Conservation (phyloP, 495 filamentous ascomycete species). For the Daldinia vernicosa region DNA sequence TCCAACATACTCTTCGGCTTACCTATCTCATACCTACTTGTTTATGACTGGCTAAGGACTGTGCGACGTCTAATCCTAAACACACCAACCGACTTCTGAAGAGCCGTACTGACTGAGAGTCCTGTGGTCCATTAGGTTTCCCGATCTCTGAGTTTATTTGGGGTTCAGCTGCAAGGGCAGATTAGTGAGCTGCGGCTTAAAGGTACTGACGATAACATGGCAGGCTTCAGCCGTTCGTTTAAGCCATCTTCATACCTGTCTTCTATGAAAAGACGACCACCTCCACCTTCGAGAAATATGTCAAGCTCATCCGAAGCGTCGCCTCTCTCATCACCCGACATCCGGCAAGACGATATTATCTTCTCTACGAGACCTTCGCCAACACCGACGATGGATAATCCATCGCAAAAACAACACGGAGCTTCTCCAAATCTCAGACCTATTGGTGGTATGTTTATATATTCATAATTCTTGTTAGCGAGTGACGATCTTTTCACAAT, state of each 20-base stretch:
- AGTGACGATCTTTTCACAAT: not conserved
- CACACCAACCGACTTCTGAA: conserved; percentile 1
- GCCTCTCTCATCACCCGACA: conserved; percentile 42
- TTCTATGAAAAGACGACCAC: conserved; percentile 46
- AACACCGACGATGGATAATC: conserved; percentile 27
- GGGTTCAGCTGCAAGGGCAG: conserved; percentile 9
- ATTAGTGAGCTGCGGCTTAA: conserved; percentile 9
- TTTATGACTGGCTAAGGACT: not conserved
- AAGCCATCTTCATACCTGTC: conserved; percentile 51
- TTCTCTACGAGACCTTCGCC: conserved; percentile 46
- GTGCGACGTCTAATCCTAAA: not conserved
- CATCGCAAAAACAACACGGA: conserved; percentile 20
- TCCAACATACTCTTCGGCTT: not conserved
- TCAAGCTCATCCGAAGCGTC: conserved; percentile 52
- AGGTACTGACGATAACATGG: conserved; percentile 40
- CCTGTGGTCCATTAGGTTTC: conserved; percentile 17
- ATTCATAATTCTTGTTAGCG: conserved; percentile 15
- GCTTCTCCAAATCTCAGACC: conserved; percentile 31
- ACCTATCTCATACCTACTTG: not conserved
- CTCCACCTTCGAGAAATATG: conserved; percentile 43
- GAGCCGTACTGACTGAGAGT: conserved; percentile 14
- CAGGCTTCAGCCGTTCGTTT: conserved; percentile 50
- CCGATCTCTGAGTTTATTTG: conserved; percentile 5
- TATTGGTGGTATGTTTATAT: conserved; percentile 38
- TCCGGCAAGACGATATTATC: conserved; percentile 42